Base-by-base conservation (phyloP, 2,329 filamentous ascomycete species). In the Sordariomycetes sp. region DNA sequence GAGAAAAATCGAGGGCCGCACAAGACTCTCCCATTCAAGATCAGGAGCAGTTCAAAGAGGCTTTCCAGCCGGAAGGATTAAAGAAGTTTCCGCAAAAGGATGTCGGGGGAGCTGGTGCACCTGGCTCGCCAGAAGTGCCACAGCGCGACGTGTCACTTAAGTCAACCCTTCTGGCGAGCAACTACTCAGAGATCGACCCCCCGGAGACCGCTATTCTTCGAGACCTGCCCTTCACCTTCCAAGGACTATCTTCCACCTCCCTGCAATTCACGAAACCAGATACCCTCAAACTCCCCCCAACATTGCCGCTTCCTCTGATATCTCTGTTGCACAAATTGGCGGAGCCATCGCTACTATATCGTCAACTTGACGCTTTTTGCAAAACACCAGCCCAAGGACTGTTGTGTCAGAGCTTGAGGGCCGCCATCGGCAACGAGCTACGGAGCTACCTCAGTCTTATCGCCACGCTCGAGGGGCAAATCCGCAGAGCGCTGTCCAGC, bases 261-360 rank as follows among this genome's bases (percentile, higher is more conserved):
- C 64, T 96, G 25, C 72, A 79, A 1, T 96, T 96, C 44, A 63
- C 73, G 8, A 75, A 77, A 11, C 68, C 76, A 17, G 75, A 78
- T 16, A 75, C 73, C 3, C 62, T 96, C 34, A 84, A 78, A 48
- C 64, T 98, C 18, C 93, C 92, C 0, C 49, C 77, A 0, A 85
- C 79, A 1, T 68, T 98, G 6, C 87, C 92, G 2, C 67, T 88
- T 6, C 90, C 92, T 3, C 68, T 96, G 8, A 68, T 96, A 11
- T 88, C 87, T 12, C 70, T 98, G 8, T 66, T 98, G 3, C 86
- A 98, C 48, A 86, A 83, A 0, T 65, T 98, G 15, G 87, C 92
- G 3, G 92, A 98, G 52, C 92, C 92, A 7, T 93, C 90, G 5
- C 66, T 98, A n/a, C 67, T 98, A 8, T 98, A 95, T 53, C 78